Percentiles rank a stretch among this genome's conserved stretches.
phyloP scores from a whole-genome alignment of 2,329 filamentous ascomycete species.

The Arthrobotrys pseudoclavata region DNA sequence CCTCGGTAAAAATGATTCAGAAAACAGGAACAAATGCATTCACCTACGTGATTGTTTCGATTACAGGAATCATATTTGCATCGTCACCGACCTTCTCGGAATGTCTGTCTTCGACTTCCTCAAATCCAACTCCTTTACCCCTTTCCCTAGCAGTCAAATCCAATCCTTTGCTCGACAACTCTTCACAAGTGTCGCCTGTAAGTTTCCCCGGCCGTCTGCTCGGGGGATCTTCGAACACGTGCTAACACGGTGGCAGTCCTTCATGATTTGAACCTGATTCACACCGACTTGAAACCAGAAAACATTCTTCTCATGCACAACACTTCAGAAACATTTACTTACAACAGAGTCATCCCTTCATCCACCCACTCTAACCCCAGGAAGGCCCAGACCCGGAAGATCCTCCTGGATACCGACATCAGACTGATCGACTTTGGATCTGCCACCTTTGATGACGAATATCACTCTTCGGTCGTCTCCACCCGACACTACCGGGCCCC shows the following conservation, averaged over 20 bases:
- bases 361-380: constrained; percentile 74
- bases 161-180: constrained; percentile 96
- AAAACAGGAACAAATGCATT: constrained; percentile 96
- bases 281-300: constrained; percentile 82
- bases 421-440: constrained; percentile 79
- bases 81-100: constrained; percentile 81
- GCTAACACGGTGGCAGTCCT: constrained; percentile 73
- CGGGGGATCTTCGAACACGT: not conserved
- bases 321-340: constrained; percentile 78
- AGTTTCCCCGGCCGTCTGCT: constrained; percentile 67
- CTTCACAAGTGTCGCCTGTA: constrained; percentile 97
- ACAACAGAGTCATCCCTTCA: constrained; percentile 78
- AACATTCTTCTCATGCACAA: constrained; percentile 78
- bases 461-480: constrained; percentile 79
- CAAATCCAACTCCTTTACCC: constrained; percentile 93
- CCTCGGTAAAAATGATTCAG: constrained; percentile 87
- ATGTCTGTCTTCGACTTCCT: constrained; percentile 99
- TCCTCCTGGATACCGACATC: constrained; percentile 78
- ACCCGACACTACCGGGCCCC: constrained; percentile 79
- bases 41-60: constrained; percentile 97
- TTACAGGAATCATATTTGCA: constrained; percentile 95
- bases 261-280: constrained; percentile 96
- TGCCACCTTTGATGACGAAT: constrained; percentile 80
- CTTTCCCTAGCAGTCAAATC: constrained; percentile 98
- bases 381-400: constrained; percentile 75